These are phyloP conservation scores for Fulvia fulva DNA, from an alignment of 2,329 filamentous ascomycete genomes.

Conservation along the genomic window DNA sequence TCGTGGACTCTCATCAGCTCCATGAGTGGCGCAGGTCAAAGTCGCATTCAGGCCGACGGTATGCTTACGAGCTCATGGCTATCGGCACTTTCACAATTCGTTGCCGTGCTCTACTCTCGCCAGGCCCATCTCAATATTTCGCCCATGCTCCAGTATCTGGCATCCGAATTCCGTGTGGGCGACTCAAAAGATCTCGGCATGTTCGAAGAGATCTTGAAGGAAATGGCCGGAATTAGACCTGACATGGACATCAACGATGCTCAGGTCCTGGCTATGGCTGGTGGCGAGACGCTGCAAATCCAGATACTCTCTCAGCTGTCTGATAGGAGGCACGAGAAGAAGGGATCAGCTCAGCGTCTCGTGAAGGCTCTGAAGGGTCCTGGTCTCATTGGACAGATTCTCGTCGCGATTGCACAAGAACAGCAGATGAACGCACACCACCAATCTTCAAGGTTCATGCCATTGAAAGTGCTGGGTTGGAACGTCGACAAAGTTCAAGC, in stretches of 20 bases:
- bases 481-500: slow-evolving; percentile 87
- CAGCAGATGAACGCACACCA: slow-evolving; percentile 80
- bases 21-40: slow-evolving; percentile 55
- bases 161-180: slow-evolving; percentile 72
- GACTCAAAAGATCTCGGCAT: slow-evolving; percentile 91
- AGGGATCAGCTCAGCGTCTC: slow-evolving; percentile 67
- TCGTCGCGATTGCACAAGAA: slow-evolving; percentile 90
- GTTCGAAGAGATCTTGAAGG: slow-evolving; percentile 80
- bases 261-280: slow-evolving; percentile 83
- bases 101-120: slow-evolving; percentile 81
- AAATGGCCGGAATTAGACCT: slow-evolving; percentile 90
- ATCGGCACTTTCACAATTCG: slow-evolving; percentile 82
- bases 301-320: slow-evolving; percentile 76
- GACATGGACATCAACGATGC: slow-evolving; percentile 83
- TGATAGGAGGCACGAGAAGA: slow-evolving; percentile 72
- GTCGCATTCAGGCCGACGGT: slow-evolving; percentile 59
- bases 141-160: slow-evolving; percentile 85
- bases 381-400: slow-evolving; percentile 71
- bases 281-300: slow-evolving; percentile 72
- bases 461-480: slow-evolving; percentile 83
- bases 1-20: slow-evolving; percentile 85
- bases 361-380: slow-evolving; percentile 75
- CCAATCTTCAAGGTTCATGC: slow-evolving; percentile 65
- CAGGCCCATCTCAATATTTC: slow-evolving; percentile 79
- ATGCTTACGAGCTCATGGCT: slow-evolving; percentile 88